These are phyloP conservation scores for Penstemon newberryi DNA, from an alignment of 257 asterid species.

Conservation along the genomic window DNA sequence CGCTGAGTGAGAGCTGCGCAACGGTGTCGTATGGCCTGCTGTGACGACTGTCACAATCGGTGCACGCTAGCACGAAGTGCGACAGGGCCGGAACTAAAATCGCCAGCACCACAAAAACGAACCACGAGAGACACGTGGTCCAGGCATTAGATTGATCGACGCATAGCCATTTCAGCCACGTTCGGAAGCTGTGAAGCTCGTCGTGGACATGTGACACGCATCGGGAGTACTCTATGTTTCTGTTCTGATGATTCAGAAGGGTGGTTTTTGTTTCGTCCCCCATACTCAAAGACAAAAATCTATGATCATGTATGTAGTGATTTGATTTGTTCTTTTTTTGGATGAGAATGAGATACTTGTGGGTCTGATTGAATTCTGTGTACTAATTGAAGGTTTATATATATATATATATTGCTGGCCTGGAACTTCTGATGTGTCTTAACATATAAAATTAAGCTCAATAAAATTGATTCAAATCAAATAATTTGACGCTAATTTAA, in stretches of 20 bases:
- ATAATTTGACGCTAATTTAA: too few species aligned
- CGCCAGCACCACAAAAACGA: constrained; percentile 51
- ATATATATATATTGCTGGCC: too few species aligned
- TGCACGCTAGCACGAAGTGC: constrained; percentile 71
- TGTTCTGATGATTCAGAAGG: constrained; percentile 10
- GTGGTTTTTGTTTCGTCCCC: constrained; percentile 33
- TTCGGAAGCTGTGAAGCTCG: constrained; percentile 67
- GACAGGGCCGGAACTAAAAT: constrained; percentile 72
- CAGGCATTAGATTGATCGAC: constrained; percentile 77
- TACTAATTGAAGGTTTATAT: too few species aligned
- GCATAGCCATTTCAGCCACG: constrained; percentile 89
- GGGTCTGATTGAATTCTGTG: too few species aligned
- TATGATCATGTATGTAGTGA: too few species aligned
- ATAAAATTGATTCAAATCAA: too few species aligned
- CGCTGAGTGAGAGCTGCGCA: constrained; percentile 83
- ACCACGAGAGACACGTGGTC: constrained; percentile 73
- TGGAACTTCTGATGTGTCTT: too few species aligned
- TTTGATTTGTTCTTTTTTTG: too few species aligned
- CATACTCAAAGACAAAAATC: constrained; percentile 31
- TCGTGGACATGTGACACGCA: constrained; percentile 67
- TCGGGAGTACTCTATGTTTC: constrained; percentile 36
- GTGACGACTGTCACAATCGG: constrained; percentile 68
- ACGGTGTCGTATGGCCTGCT: constrained; percentile 74
- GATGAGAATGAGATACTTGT: too few species aligned
- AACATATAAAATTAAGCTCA: too few species aligned